Conservation (phyloP, 768 basidiomycete species). For the Podaxis sp. region DNA sequence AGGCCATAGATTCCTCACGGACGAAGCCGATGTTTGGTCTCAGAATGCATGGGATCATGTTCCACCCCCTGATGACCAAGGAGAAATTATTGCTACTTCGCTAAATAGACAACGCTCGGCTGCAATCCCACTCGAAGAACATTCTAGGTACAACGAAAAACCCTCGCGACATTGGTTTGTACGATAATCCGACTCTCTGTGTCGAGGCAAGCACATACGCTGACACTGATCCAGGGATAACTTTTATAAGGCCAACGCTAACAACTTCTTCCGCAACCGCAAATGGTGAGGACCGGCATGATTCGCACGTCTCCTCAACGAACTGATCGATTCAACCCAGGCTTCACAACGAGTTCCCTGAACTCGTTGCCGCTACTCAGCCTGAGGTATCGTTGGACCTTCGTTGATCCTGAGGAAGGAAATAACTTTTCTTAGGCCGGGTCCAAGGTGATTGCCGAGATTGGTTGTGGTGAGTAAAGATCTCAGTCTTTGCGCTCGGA, state of each 20-base stretch:
- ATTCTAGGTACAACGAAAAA: slow-evolving; percentile 67
- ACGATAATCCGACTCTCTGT: background rate
- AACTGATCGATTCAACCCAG: slow-evolving; percentile 33
- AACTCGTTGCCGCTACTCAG: slow-evolving; percentile 70
- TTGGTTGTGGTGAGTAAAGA: slow-evolving; percentile 76
- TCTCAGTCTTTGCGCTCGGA: background rate
- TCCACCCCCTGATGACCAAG: slow-evolving; percentile 79
- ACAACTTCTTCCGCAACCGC: slow-evolving; percentile 92
- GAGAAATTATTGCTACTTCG: slow-evolving; percentile 66
- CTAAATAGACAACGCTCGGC: slow-evolving; percentile 66
- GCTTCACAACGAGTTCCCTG: slow-evolving; percentile 94
- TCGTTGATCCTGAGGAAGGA: slow-evolving; percentile 12
- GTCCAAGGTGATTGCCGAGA: slow-evolving; percentile 72
- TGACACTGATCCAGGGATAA: slow-evolving; percentile 69
- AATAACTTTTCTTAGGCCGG: slow-evolving; percentile 61
- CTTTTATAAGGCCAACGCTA: slow-evolving; percentile 84
- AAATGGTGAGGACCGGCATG: slow-evolving; percentile 60
- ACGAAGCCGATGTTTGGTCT: slow-evolving; percentile 74
- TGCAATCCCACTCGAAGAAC: slow-evolving; percentile 76
- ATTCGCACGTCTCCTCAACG: background rate
- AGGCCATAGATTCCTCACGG: slow-evolving; percentile 59
- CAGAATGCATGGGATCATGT: slow-evolving; percentile 95
- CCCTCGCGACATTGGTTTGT: slow-evolving; percentile 72
- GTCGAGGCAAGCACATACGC: background rate
- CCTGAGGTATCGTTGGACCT: slow-evolving; percentile 46